Evolutionary conservation across 2,329 filamentous ascomycete species (phyloP).

Genomic region (Pseudocercospora cruenta): DNA sequence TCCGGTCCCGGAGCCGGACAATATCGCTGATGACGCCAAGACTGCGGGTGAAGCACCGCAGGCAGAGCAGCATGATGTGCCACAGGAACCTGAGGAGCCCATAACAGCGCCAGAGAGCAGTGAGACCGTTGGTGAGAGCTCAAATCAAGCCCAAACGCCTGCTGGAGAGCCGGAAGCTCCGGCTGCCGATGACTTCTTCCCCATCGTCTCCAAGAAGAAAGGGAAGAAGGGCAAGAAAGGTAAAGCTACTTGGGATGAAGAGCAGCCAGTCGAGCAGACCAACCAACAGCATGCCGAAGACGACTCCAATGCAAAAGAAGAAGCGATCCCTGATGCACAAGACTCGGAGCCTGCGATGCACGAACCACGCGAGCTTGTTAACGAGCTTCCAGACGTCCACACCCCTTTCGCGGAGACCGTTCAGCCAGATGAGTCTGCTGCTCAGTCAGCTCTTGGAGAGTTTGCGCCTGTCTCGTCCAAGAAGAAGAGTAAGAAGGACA

Average conservation of each 20-base stretch:
- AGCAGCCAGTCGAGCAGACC: neutral
- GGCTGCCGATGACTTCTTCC: slow-evolving; percentile 5
- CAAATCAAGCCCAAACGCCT: neutral
- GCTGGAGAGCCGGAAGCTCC: neutral
- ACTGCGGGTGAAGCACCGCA: neutral
- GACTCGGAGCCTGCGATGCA: neutral
- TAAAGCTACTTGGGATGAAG: neutral
- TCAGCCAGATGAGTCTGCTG: slow-evolving; percentile 7
- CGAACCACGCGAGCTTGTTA: neutral
- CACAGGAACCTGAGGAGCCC: neutral
- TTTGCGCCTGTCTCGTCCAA: slow-evolving; percentile 15
- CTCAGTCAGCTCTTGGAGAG: slow-evolving; percentile 16
- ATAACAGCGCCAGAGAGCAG: neutral
- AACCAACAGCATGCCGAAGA: neutral
- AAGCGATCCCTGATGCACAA: neutral
- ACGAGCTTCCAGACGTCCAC: neutral
- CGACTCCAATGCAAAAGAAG: neutral
- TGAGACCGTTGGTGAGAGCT: neutral
- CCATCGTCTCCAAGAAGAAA: slow-evolving; percentile 22
- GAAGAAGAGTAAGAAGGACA: slow-evolving; percentile 35
- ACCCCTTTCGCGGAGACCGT: slow-evolving; percentile 3
- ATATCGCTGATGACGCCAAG: neutral
- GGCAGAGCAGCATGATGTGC: neutral
- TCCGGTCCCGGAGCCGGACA: neutral
- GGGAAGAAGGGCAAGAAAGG: slow-evolving; percentile 30